Percentiles rank a stretch among this genome's conserved stretches.
These are phyloP conservation scores for Amaranthus palmeri DNA, from an alignment of 148 eudicot species.

Conservation along the genomic window DNA sequence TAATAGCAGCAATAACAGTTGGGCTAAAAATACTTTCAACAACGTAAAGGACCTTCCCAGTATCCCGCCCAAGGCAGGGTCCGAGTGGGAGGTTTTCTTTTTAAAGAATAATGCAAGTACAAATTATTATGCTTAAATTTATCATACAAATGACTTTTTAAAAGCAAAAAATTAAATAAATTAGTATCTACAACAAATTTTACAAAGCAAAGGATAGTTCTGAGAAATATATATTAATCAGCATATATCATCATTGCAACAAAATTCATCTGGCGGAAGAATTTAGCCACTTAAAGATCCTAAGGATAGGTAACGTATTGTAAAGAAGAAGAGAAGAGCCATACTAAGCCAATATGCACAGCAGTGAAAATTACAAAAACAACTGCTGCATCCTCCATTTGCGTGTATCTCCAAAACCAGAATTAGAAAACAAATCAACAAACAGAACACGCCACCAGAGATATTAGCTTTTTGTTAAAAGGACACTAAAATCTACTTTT, in stretches of 20 bases:
- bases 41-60: no score
- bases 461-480: no score
- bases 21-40: conserved; percentile 30
- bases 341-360: conserved; percentile 31
- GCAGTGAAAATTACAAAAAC: conserved; percentile 32
- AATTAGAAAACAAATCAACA: conserved; percentile 23
- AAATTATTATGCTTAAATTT: no score
- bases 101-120: no score
- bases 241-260: neutral
- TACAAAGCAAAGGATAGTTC: neutral
- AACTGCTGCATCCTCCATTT: conserved; percentile 27
- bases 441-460: conserved; percentile 32
- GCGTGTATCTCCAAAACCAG: conserved; percentile 31
- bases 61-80: no score
- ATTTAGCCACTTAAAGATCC: conserved; percentile 28
- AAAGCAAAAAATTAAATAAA: no score
- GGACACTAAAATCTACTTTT: no score
- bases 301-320: conserved; percentile 31
- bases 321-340: conserved; percentile 39
- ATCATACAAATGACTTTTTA: no score
- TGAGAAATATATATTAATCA: neutral
- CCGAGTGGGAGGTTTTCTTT: no score
- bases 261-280: neutral
- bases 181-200: conserved; percentile 20
- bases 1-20: conserved; percentile 6